Evolutionary conservation across 441 rosid genomes (phyloP), one percentile per base, ranked within the genome.

Genomic region (Jatropha multifida): DNA sequence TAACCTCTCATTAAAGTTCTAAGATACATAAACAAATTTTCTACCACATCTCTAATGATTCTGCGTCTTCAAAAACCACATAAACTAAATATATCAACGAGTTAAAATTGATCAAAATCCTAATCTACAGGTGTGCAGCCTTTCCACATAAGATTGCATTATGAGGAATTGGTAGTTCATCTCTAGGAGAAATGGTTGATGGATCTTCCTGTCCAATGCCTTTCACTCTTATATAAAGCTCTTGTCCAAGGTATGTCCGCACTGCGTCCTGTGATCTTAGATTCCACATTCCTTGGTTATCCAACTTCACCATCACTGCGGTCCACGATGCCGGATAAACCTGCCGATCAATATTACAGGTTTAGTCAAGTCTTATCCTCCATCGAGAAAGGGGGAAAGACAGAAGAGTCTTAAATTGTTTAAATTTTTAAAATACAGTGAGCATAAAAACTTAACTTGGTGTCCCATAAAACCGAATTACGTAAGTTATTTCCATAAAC

Each of bases 201-300:
- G 82, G 78, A 49, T 76, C 78, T 11, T 77, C 76, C 32, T 77
- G 38, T 13, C 78, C 78, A 37, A 32, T 13, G 38, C 83, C 69
- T 77, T 75, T 77, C n/a, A 87, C 88, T 77, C 85, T 77, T 15
- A 87, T 7, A 62, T 84, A 87, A 5, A 87, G 63, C 68, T 87
- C 85, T 54, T 85, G 90, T 37, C 86, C 87, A 7, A 81, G 85
- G 75, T 63, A 85, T 76, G 84, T 79, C n/a, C 75, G 72, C 64
- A 82, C 85, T 42, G 78, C 82, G 69, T 82, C 49, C 40, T 84
- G 88, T 52, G 89, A 84, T 71, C 89, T 81, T 74, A 86, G 62
- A 74, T 80, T 86, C 89, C 91, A 88, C 80, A 82, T 69, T 26
- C 89, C 89, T 32, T 76, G 77, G 71, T 80, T 86, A 71, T 88